Evolutionary conservation across 805 yeast genomes (phyloP), one percentile per base, ranked within the genome.

Genomic region (Vanderwaltozyma yarrowii): DNA sequence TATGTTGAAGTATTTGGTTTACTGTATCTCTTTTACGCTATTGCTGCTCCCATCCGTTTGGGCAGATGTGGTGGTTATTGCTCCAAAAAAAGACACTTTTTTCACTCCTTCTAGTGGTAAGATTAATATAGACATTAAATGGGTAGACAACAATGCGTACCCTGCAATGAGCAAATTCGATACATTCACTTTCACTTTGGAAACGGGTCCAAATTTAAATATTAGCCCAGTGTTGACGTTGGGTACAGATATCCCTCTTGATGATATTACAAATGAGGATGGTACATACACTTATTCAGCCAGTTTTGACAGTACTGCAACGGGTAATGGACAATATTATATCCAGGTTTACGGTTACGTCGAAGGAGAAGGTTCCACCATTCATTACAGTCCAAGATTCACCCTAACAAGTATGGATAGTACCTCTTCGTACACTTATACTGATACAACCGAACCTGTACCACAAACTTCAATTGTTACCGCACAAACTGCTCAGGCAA

Each of bases 401-500:
- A 43, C 56, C 20, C 63, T 89, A 43, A 56, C 67, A 0, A 86
- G 79, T 10, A 82, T 89, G 94, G 61, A 76, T 0, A 96, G 96
- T 31, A 46, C 42, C 12, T 46, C 60, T 13, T 52, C 63, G n/a
- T 56, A 71, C n/a, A 67, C 75, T 13, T 79, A 77, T 30, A 43
- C 66, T 5, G 69, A 70, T 16, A 49, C 54, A 1, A 46, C 68
- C 7, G 65, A 69, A 30, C 77, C 80, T 29, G 57, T 41, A 27
- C 64, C 67, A 4, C 65, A 70, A 47, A 52, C 33, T 43, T 66
- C 44, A 8, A 43, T 47, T 28, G 44, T 39, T 13, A 52, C 58
- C 3, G 56, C 58, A 9, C 56, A 60, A n/a, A 59, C 71, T 1
- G 70, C 69, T 2, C 60, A 59, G 9, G 55, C 65, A 7, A 66